These are phyloP conservation scores for Kwoniella shandongensis DNA, from an alignment of 768 basidiomycete genomes.

Conservation along the genomic window DNA sequence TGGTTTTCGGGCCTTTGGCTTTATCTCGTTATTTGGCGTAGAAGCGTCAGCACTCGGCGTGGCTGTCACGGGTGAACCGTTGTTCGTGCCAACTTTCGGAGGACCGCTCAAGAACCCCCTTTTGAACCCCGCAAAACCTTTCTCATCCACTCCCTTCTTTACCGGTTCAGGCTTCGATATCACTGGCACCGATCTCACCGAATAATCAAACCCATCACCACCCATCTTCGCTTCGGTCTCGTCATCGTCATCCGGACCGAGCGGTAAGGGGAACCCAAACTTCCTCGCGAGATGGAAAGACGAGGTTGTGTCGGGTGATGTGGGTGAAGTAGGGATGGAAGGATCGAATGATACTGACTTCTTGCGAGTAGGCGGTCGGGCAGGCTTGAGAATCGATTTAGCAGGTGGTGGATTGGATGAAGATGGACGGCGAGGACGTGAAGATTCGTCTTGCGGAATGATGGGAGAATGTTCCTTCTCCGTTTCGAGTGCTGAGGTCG, in stretches of 20 bases:
- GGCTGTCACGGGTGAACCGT: background rate
- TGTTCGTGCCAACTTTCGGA: background rate
- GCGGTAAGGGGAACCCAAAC: constrained; percentile 32
- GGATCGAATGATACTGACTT: constrained; percentile 47
- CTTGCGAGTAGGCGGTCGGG: constrained; percentile 25
- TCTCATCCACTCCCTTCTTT: constrained; percentile 7
- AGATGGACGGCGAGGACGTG: constrained; percentile 9
- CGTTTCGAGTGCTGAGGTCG: background rate
- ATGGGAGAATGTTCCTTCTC: no score
- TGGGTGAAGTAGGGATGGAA: constrained; percentile 33
- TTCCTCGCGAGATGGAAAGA: background rate
- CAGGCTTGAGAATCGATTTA: constrained; percentile 39
- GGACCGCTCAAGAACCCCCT: constrained; percentile 31
- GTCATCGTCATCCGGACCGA: background rate
- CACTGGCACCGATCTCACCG: constrained; percentile 26
- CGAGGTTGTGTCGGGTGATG: constrained; percentile 23
- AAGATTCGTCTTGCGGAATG: background rate
- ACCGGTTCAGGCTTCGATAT: constrained; percentile 30
- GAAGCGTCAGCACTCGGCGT: background rate
- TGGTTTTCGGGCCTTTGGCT: constrained; percentile 23
- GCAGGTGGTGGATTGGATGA: constrained; percentile 2
- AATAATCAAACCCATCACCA: constrained; percentile 10
- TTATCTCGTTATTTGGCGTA: background rate
- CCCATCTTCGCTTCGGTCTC: background rate
- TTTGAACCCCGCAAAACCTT: constrained; percentile 42